These are phyloP conservation scores for Chaetomium strumarium DNA, from an alignment of 2,329 filamentous ascomycete species.

Conservation along the genomic window DNA sequence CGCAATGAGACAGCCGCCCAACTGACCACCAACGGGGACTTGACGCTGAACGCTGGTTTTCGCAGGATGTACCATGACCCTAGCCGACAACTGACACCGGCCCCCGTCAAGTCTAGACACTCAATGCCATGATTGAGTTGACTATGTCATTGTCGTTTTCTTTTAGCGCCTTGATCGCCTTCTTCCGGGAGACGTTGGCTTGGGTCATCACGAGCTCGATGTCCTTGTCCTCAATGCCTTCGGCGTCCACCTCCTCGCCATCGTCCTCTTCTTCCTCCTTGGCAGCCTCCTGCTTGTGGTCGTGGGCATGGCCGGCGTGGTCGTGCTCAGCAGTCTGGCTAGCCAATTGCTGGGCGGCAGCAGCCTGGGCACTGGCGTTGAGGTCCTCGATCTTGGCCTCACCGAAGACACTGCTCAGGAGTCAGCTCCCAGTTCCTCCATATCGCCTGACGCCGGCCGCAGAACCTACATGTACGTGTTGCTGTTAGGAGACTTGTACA, in stretches of 20 bases:
- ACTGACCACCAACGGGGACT: slow-evolving; percentile 8
- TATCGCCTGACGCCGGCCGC: neutral
- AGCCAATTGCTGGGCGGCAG: slow-evolving; percentile 91
- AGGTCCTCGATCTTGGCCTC: slow-evolving; percentile 99
- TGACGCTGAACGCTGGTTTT: neutral
- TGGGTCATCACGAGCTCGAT: slow-evolving; percentile 99
- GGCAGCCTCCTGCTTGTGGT: slow-evolving; percentile 56
- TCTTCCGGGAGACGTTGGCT: slow-evolving; percentile 93
- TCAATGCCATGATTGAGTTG: slow-evolving; percentile 99
- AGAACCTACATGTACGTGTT: slow-evolving; percentile 96
- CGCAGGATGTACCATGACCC: slow-evolving; percentile 3
- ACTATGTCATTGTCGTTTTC: slow-evolving; percentile 99
- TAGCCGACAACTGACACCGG: neutral
- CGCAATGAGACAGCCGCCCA: neutral
- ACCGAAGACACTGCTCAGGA: slow-evolving; percentile 75
- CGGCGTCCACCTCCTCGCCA: slow-evolving; percentile 90
- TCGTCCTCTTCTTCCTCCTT: slow-evolving; percentile 88
- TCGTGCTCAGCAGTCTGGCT: slow-evolving; percentile 61
- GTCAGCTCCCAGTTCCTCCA: neutral
- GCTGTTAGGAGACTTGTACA: slow-evolving; percentile 98
- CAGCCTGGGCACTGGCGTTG: slow-evolving; percentile 95
- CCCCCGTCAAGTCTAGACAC: slow-evolving; percentile 51
- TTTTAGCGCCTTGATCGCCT: slow-evolving; percentile 96
- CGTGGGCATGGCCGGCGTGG: slow-evolving; percentile 65
- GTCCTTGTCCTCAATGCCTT: slow-evolving; percentile 95